A percentile compares a stretch with the other conserved stretches of the same genome.
These are phyloP conservation scores for Vitis riparia DNA, from an alignment of 164 flowering plant genomes.

Conservation along the genomic window DNA sequence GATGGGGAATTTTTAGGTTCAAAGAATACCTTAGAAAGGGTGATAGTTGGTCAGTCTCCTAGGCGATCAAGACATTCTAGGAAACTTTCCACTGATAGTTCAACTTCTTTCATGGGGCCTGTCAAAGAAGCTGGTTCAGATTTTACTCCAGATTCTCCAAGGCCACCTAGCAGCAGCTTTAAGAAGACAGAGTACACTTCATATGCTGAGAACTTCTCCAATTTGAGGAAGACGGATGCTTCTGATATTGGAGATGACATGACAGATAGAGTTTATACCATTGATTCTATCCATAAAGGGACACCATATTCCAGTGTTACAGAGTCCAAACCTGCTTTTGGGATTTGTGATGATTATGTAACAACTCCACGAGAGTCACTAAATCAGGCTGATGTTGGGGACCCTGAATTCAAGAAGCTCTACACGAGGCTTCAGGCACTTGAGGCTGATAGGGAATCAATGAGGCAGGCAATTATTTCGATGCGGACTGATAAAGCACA, in stretches of 20 bases:
- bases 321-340: conserved; percentile 41
- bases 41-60: conserved; percentile 46
- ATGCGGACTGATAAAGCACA: conserved; percentile 97
- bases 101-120: conserved; percentile 31
- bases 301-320: conserved; percentile 32
- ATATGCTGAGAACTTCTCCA: conserved; percentile 40
- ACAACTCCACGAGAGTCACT: conserved; percentile 49
- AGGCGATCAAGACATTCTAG: conserved; percentile 39
- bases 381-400: conserved; percentile 43
- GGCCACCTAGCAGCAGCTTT: conserved; percentile 33
- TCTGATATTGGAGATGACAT: conserved; percentile 77
- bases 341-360: conserved; percentile 43
- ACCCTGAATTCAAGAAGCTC: conserved; percentile 81
- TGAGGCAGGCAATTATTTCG: conserved; percentile 85
- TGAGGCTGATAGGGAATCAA: conserved; percentile 95
- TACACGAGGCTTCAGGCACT: conserved; percentile 91
- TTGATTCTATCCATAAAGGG: conserved; percentile 72
- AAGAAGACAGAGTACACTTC: conserved; percentile 44
- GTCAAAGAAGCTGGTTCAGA: conserved; percentile 39
- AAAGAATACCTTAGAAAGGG: conserved; percentile 45
- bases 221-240: conserved; percentile 40
- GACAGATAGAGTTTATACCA: conserved; percentile 80
- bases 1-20: conserved; percentile 38
- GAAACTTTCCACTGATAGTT: conserved; percentile 47
- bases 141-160: conserved; percentile 34